Conservation (phyloP, 2,329 filamentous ascomycete genomes). For the Didymella glomerata region DNA sequence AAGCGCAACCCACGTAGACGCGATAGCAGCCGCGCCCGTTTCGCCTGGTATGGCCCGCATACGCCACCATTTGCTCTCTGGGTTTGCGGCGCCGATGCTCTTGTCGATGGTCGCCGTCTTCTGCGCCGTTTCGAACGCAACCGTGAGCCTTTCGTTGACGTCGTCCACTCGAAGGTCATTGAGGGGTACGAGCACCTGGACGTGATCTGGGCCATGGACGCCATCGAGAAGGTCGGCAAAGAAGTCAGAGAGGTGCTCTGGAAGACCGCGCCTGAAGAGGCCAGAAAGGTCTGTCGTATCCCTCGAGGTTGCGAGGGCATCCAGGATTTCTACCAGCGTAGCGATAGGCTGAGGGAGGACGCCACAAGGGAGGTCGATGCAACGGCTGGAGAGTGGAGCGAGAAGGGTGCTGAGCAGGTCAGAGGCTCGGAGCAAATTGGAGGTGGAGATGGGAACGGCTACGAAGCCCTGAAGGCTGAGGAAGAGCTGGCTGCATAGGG, state of each 20-base stretch:
- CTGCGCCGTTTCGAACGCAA: slow-evolving; percentile 77
- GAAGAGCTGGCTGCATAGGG: slow-evolving; percentile 4
- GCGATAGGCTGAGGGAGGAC: slow-evolving; percentile 24
- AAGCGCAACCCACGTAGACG: slow-evolving; percentile 30
- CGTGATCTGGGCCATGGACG: slow-evolving; percentile 94
- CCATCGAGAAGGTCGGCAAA: slow-evolving; percentile 79
- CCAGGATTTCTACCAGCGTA: slow-evolving; percentile 36
- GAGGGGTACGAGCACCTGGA: slow-evolving; percentile 89
- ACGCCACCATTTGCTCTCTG: slow-evolving; percentile 87
- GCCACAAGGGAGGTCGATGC: slow-evolving; percentile 37
- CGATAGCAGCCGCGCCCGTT: slow-evolving; percentile 55
- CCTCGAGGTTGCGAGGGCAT: slow-evolving; percentile 69
- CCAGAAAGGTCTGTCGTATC: slow-evolving; percentile 66
- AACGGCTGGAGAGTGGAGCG: slow-evolving; percentile 45
- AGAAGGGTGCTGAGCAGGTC: slow-evolving; percentile 39
- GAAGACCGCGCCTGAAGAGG: slow-evolving; percentile 71
- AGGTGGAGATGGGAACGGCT: slow-evolving; percentile 41
- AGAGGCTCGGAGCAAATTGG: slow-evolving; percentile 16
- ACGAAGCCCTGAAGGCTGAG: slow-evolving; percentile 27
- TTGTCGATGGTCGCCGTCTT: slow-evolving; percentile 82
- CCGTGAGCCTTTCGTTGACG: slow-evolving; percentile 78
- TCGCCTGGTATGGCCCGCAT: slow-evolving; percentile 81
- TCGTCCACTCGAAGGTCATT: slow-evolving; percentile 85
- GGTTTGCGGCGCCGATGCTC: slow-evolving; percentile 82
- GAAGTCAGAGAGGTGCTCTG: slow-evolving; percentile 85